Percentiles rank a stretch among this genome's conserved stretches.
Evolutionary conservation across 169 alveolate genomes (phyloP).

Genomic region (Plasmodium vivax): DNA sequence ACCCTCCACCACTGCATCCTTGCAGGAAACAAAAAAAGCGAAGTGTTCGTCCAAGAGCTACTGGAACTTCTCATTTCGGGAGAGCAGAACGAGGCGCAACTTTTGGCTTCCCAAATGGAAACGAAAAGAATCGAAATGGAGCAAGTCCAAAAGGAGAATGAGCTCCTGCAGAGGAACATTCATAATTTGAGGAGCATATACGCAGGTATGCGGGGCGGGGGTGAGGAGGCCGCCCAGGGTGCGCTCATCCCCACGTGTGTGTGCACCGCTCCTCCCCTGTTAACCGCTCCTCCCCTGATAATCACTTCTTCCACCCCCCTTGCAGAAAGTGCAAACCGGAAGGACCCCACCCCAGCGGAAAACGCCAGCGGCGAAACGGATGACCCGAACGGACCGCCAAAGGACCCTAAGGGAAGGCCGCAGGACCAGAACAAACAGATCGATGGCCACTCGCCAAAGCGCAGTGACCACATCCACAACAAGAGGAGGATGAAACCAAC

Average conservation of each 20-base stretch:
- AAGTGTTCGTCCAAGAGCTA: slow-evolving; percentile 25
- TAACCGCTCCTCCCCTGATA: background rate
- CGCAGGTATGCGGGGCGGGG: background rate
- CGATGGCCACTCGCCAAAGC: background rate
- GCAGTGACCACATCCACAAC: background rate
- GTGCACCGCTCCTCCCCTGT: background rate
- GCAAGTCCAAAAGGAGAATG: slow-evolving; percentile 25
- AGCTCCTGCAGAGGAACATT: slow-evolving; percentile 7
- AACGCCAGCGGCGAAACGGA: background rate
- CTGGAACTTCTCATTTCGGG: slow-evolving; percentile 25
- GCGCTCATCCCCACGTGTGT: background rate
- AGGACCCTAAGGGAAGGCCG: too few relatives aligned
- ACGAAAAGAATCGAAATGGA: slow-evolving; percentile 37
- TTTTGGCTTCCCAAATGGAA: background rate
- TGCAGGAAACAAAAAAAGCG: slow-evolving; percentile 55
- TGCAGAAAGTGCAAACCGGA: background rate
- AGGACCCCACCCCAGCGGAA: background rate
- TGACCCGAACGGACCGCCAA: too few relatives aligned
- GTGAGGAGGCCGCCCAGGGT: background rate
- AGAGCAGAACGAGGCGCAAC: slow-evolving; percentile 16
- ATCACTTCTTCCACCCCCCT: background rate
- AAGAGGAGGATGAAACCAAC: background rate
- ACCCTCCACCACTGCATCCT: background rate
- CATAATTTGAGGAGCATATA: slow-evolving; percentile 4
- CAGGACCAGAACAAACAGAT: background rate